Evolutionary conservation across 352 stramenopile species (phyloP).

Genomic region (Peronospora destructor): DNA sequence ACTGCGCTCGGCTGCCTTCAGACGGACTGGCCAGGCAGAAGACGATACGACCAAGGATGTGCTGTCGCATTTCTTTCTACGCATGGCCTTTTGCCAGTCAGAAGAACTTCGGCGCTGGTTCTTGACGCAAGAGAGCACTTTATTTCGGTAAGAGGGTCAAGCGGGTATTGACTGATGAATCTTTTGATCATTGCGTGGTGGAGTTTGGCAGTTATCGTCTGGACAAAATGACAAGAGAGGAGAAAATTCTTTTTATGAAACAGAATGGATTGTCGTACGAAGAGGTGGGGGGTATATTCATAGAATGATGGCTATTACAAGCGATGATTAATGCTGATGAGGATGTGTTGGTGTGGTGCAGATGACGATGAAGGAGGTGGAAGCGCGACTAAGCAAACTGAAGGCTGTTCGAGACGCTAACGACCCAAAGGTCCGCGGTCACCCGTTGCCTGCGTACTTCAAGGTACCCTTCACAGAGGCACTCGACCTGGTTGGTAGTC

Average conservation of each 20-base stretch:
- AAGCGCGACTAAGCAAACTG: slow-evolving; percentile 52
- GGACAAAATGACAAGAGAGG: slow-evolving; percentile 86
- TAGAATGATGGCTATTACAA: neutral
- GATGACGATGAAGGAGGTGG: slow-evolving; percentile 59
- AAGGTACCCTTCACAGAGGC: slow-evolving; percentile 96
- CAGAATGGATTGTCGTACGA: slow-evolving; percentile 75
- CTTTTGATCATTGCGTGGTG: slow-evolving; percentile 9
- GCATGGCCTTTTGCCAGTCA: slow-evolving; percentile 95
- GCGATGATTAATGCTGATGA: neutral
- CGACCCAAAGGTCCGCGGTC: slow-evolving; percentile 40
- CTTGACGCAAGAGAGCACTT: slow-evolving; percentile 89
- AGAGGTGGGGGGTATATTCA: slow-evolving; percentile 37
- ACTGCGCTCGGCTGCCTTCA: slow-evolving; percentile 36
- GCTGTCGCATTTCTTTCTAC: slow-evolving; percentile 97
- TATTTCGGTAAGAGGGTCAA: slow-evolving; percentile 79
- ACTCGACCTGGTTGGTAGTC: slow-evolving; percentile 83
- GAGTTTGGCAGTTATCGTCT: slow-evolving; percentile 50
- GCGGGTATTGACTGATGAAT: neutral
- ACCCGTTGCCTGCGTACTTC: slow-evolving; percentile 84
- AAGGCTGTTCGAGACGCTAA: slow-evolving; percentile 62
- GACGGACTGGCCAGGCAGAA: slow-evolving; percentile 47
- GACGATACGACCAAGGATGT: slow-evolving; percentile 82
- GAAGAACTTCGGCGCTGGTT: slow-evolving; percentile 98
- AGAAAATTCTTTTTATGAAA: slow-evolving; percentile 86
- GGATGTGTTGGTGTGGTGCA: slow-evolving; percentile 6